phyloP scores from a whole-genome alignment of 805 yeast species.

The Barnettozyma populi region DNA sequence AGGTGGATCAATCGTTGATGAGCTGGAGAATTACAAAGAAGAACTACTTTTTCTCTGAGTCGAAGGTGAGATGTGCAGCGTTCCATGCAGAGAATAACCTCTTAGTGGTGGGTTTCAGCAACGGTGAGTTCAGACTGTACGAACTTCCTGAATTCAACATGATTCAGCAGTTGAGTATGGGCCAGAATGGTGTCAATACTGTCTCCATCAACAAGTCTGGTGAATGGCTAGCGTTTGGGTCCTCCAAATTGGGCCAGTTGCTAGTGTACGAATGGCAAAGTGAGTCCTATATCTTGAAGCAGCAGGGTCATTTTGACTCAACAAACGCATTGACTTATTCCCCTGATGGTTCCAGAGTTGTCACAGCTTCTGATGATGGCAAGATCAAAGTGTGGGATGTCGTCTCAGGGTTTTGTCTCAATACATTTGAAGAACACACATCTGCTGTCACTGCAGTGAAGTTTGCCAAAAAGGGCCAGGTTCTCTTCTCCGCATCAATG shows the following conservation, averaged over 20 bases:
- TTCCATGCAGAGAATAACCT: slow-evolving; percentile 71
- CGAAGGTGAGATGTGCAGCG: slow-evolving; percentile 72
- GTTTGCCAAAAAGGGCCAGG: slow-evolving; percentile 87
- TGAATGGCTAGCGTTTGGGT: slow-evolving; percentile 97
- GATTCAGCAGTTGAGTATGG: slow-evolving; percentile 86
- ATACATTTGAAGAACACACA: slow-evolving; percentile 86
- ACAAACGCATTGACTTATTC: slow-evolving; percentile 81
- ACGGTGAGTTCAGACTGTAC: slow-evolving; percentile 87
- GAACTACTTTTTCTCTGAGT: slow-evolving; percentile 64
- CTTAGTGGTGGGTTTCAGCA: slow-evolving; percentile 81
- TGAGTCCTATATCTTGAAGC: slow-evolving; percentile 89
- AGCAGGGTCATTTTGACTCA: slow-evolving; percentile 95
- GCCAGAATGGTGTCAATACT: slow-evolving; percentile 82
- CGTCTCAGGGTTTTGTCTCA: slow-evolving; percentile 84
- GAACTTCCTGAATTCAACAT: slow-evolving; percentile 77
- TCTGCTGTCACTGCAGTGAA: slow-evolving; percentile 83
- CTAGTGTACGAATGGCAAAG: slow-evolving; percentile 98
- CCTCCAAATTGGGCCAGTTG: slow-evolving; percentile 84
- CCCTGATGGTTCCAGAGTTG: slow-evolving; percentile 89
- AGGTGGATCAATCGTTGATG: slow-evolving; percentile 35
- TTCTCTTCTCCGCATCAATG: slow-evolving; percentile 81
- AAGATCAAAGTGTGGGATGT: slow-evolving; percentile 96
- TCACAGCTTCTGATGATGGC: slow-evolving; percentile 96
- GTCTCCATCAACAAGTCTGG: slow-evolving; percentile 78
- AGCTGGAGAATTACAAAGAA: slow-evolving; percentile 83